Evolutionary conservation across 1,284 basidiomycete genomes (phyloP).

Genomic region (Malassezia brasiliensis): DNA sequence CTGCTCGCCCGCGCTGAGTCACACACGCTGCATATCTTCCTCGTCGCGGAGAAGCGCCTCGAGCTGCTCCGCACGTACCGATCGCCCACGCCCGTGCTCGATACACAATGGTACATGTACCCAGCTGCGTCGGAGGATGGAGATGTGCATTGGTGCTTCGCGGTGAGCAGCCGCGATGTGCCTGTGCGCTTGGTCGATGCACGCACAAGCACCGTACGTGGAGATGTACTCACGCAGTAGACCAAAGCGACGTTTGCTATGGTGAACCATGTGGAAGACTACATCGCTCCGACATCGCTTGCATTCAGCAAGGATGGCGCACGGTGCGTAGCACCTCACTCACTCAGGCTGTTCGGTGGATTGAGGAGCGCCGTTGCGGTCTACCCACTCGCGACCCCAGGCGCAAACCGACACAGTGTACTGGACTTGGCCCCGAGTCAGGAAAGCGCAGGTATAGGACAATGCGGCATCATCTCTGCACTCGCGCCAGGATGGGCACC

Average conservation of each 20-base stretch:
- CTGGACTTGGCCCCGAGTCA: not conserved
- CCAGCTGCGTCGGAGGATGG: not conserved
- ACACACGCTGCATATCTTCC: slow-evolving; percentile 6
- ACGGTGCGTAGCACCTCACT: not conserved
- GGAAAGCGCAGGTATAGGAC: not conserved
- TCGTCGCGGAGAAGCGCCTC: not conserved
- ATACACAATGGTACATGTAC: slow-evolving; percentile 8
- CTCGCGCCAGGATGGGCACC: slow-evolving; percentile 10
- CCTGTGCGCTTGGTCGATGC: slow-evolving; percentile 12
- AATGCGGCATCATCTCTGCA: slow-evolving; percentile 12
- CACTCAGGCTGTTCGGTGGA: slow-evolving; percentile 11
- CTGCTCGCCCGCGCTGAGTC: slow-evolving; percentile 8
- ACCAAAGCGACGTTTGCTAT: slow-evolving; percentile 6
- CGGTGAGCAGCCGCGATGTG: slow-evolving; percentile 14
- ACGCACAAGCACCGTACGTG: slow-evolving; percentile 2
- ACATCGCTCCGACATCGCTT: slow-evolving; percentile 2
- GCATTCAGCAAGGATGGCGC: slow-evolving; percentile 3
- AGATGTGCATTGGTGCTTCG: slow-evolving; percentile 10
- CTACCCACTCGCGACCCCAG: not conserved
- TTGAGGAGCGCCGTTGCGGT: slow-evolving; percentile 1
- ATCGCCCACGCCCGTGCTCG: slow-evolving; percentile 11
- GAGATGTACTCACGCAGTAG: not conserved
- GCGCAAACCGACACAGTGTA: slow-evolving; percentile 9
- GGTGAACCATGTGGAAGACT: slow-evolving; percentile 11
- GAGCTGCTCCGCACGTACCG: not conserved